Evolutionary conservation across 2,329 filamentous ascomycete genomes (phyloP).

Genomic region (Phyllosticta citribraziliensis): DNA sequence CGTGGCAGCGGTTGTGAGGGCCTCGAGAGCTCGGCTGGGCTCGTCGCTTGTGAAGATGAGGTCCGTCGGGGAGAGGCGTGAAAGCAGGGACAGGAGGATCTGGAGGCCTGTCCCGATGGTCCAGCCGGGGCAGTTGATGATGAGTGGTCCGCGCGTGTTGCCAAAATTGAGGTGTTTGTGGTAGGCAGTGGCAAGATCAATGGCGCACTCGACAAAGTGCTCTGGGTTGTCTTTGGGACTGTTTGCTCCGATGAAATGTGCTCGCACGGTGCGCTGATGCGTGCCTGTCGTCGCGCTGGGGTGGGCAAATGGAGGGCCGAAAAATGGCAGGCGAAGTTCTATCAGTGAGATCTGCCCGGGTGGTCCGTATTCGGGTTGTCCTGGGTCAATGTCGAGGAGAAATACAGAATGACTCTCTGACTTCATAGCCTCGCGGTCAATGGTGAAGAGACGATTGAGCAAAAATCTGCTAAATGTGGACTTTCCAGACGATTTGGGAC

Average conservation of each 20-base stretch:
- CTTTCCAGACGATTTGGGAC: conserved; percentile 64
- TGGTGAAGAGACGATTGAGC: conserved; percentile 56
- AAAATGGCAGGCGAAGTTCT: conserved; percentile 49
- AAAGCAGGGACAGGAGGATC: conserved; percentile 50
- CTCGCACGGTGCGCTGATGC: conserved; percentile 34
- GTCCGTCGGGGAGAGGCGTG: conserved; percentile 46
- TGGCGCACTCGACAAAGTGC: conserved; percentile 55
- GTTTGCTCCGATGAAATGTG: conserved; percentile 57
- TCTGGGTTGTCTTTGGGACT: conserved; percentile 57
- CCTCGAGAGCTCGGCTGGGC: conserved; percentile 46
- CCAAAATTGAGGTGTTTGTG: conserved; percentile 33
- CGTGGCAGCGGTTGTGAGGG: conserved; percentile 31
- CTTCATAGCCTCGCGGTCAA: conserved; percentile 13
- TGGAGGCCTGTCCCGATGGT: conserved; percentile 61
- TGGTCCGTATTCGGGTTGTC: conserved; percentile 64
- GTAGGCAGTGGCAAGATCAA: conserved; percentile 54
- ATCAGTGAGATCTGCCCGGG: conserved; percentile 62
- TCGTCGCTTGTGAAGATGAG: conserved; percentile 55
- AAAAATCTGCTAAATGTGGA: conserved; percentile 63
- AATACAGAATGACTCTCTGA: conserved; percentile 33
- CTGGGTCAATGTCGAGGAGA: conserved; percentile 67
- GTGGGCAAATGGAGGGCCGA: conserved; percentile 60
- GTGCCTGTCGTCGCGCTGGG: conserved; percentile 20
- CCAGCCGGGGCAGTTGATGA: conserved; percentile 70
- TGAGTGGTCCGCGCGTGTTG: conserved; percentile 39